Base-by-base conservation (phyloP, 2,329 filamentous ascomycete species). In the Sordariomycetes sp. region DNA sequence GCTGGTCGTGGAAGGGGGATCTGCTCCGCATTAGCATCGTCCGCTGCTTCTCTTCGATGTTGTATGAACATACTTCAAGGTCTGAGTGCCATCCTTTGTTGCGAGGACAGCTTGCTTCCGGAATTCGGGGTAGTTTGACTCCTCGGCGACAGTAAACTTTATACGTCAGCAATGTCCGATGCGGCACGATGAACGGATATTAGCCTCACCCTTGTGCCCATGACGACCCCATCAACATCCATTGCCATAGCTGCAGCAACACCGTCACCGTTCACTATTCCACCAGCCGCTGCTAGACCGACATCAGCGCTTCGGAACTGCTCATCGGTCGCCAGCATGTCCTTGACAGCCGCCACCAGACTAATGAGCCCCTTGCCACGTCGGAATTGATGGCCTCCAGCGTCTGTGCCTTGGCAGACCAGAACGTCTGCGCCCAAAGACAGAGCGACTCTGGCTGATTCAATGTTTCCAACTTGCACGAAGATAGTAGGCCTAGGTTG, bases 381-480 rank as follows among this genome's bases (percentile, higher is more conserved):
- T 1, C 61, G 59, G 29, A 72, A 68, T 40, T 78, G 75, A 46
- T 82, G 77, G 0, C 78, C 78, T 7, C 76, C 77, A 1, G 76
- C 77, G 52, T 82, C 78, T 6, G 64, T 61, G 3, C 78, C 77
- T 51, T 82, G 78, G 5, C 73, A 63, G 6, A 82, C 72, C 3
- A 82, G 45, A 19, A 72, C 72, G 44, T 82, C 74, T 1, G 71
- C 55, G 1, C 66, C 68, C 16, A 65, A 57, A n/a, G 42, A 31
- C 2, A 65, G 57, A 1, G 66, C 69, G 37, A 65, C 61, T 9
- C 66, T 34, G 8, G 75, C 76, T 7, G 75, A 67, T 1, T 53
- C 49, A 3, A 81, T 70, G 21, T 68, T 78, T 25, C 77, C 77
- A 10, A 79, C 63, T 48, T 82, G 78, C 2, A 79, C 63, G 50